phyloP scores from a whole-genome alignment of 805 yeast genomes.

The Candida alai region DNA sequence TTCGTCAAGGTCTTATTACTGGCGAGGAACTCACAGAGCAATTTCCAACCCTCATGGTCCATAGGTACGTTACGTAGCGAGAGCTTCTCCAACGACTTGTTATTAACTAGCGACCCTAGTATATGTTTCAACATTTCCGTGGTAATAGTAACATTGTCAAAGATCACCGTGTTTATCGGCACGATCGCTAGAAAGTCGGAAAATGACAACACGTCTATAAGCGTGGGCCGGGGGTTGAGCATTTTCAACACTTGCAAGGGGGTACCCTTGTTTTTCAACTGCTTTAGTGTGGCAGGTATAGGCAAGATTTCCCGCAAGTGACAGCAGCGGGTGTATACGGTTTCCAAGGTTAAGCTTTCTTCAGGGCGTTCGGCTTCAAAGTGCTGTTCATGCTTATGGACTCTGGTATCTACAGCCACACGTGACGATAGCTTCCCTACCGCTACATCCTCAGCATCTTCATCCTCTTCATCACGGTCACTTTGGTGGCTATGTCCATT shows the following conservation, averaged over 20 bases:
- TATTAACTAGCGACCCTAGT: slow-evolving; percentile 42
- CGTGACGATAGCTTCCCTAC: slow-evolving; percentile 4
- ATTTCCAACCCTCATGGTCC: slow-evolving; percentile 48
- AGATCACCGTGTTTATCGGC: slow-evolving; percentile 51
- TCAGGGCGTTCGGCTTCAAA: slow-evolving; percentile 31
- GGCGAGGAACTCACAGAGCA: slow-evolving; percentile 46
- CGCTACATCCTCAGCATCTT: slow-evolving; percentile 2
- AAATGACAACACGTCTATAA: slow-evolving; percentile 54
- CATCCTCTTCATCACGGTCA: slow-evolving; percentile 8
- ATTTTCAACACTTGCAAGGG: slow-evolving; percentile 54
- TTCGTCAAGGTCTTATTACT: slow-evolving; percentile 42
- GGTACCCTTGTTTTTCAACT: slow-evolving; percentile 45
- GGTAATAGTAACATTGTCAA: slow-evolving; percentile 54
- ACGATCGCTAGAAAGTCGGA: slow-evolving; percentile 55
- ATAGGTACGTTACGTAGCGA: slow-evolving; percentile 55
- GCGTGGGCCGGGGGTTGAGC: slow-evolving; percentile 55
- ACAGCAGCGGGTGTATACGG: slow-evolving; percentile 77
- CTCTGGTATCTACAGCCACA: slow-evolving; percentile 61
- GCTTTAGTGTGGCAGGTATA: slow-evolving; percentile 80
- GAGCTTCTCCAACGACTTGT: slow-evolving; percentile 45
- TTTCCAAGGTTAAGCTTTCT: slow-evolving; percentile 40
- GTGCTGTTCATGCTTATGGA: slow-evolving; percentile 55
- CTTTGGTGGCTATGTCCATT: no score
- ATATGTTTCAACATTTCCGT: slow-evolving; percentile 51
- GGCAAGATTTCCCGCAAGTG: slow-evolving; percentile 90